Percentiles rank a stretch among this genome's conserved stretches.
Conservation (phyloP, 2,329 filamentous ascomycete species). For the Talaromyces sp. region DNA sequence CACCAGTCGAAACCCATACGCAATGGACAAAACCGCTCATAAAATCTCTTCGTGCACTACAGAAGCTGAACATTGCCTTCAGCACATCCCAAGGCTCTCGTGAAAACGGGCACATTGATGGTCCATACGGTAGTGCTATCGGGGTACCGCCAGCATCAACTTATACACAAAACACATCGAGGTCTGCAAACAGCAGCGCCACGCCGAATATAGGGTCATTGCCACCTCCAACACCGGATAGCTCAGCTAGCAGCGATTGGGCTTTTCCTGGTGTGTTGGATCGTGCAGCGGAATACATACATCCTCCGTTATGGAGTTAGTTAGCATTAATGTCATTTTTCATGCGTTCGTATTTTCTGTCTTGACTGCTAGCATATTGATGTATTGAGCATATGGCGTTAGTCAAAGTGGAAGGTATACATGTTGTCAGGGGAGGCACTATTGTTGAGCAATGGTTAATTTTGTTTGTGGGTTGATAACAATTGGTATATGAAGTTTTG, state of each 20-base stretch:
- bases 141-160: neutral
- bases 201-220: conserved; percentile 31
- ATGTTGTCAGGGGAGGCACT: neutral
- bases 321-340: neutral
- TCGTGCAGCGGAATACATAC: conserved; percentile 43
- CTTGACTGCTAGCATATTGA: neutral
- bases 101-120: neutral
- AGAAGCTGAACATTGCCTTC: conserved; percentile 40
- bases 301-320: conserved; percentile 40
- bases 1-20: conserved; percentile 30
- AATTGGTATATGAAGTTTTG: too few relatives aligned
- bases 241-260: conserved; percentile 43
- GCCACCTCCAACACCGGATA: conserved; percentile 42
- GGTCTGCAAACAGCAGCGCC: conserved; percentile 2
- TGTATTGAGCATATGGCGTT: neutral
- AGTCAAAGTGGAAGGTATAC: neutral
- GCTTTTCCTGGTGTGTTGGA: conserved; percentile 40
- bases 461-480: neutral
- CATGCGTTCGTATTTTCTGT: neutral
- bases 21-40: conserved; percentile 43
- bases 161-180: conserved; percentile 4
- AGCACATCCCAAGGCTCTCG: conserved; percentile 13
- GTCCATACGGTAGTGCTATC: neutral
- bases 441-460: neutral
- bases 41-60: conserved; percentile 40